phyloP scores from a whole-genome alignment of 805 yeast species.

The Candida ovalis region DNA sequence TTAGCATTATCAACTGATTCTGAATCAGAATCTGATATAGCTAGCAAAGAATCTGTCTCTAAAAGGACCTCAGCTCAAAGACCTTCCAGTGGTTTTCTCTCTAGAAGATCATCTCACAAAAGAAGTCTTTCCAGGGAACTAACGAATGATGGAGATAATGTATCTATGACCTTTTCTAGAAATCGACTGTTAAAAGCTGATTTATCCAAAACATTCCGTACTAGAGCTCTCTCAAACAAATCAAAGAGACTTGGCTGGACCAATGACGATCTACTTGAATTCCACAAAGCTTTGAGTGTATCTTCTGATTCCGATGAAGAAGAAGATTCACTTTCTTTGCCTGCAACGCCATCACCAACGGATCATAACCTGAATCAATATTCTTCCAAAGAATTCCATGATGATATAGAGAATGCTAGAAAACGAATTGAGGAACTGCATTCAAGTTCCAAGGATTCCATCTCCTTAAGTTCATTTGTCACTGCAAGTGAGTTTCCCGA shows the following conservation, averaged over 20 bases:
- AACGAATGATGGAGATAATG: background rate
- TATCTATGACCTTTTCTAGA: background rate
- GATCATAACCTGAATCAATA: background rate
- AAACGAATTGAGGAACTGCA: slow-evolving; percentile 1
- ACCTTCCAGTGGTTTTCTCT: background rate
- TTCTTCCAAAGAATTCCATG: slow-evolving; percentile 7
- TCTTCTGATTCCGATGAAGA: background rate
- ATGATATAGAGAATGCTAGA: slow-evolving; percentile 14
- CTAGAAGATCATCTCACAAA: background rate
- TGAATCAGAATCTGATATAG: background rate
- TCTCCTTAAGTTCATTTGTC: slow-evolving; percentile 21
- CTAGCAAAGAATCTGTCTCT: background rate
- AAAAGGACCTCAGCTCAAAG: background rate
- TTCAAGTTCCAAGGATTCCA: background rate
- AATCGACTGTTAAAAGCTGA: background rate
- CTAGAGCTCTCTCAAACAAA: background rate
- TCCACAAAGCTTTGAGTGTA: slow-evolving; percentile 9
- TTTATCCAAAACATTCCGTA: background rate
- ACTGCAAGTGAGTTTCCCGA: slow-evolving; percentile 19
- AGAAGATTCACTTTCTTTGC: background rate
- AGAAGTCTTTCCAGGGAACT: background rate
- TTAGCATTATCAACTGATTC: background rate
- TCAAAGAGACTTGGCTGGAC: slow-evolving; percentile 15
- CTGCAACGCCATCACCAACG: background rate
- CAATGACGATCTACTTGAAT: slow-evolving; percentile 14